Base-by-base conservation (phyloP, 345 rosid genomes). In the Brassica cretica region DNA sequence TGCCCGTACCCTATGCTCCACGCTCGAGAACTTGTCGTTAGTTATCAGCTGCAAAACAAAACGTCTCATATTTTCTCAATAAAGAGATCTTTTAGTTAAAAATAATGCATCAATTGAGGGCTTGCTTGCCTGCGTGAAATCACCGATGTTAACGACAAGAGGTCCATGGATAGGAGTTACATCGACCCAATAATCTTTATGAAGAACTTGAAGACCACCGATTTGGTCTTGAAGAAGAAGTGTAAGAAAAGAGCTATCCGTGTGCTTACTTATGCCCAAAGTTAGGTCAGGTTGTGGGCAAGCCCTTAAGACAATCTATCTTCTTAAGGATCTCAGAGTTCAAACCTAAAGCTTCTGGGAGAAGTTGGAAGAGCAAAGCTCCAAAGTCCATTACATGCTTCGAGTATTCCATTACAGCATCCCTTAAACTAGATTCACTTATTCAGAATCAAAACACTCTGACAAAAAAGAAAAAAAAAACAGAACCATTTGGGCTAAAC, bases 181-280 rank as follows among this genome's bases (percentile, higher is more conserved):
- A 8, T 32, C 3, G 44, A 64, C 67, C 67, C 67, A 64, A 32
- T 33, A 64, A 15, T 32, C 44, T 32, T 64, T 19, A 64, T 64
- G 67, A 64, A 64, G 67, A 64, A 64, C 44, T 64, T 64, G 46
- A 32, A 64, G 67, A 64, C 44, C 67, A 32, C 46, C 67, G 24
- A 64, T 64, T 64, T 64, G 67, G 44, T 64, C 24, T 64, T 64
- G 67, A 64, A 64, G 44, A 64, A 64, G 67, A 4, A 15, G 21
- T 10, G 46, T 64, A 4, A 64, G 5, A 19, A 32, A 64, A 33
- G 67, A n/a, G 6, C 32, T 64, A 33, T 64, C 25, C 1, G 44
- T 32, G 6, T 64, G 67, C 14, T 32, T 64, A 4, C 44, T 64
- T 64, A 64, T 35, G 80, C 79, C 85, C 85, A 84, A 39, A 37